Conservation (phyloP, 148 eudicot genomes). For the Dysphania ambrosioides region DNA sequence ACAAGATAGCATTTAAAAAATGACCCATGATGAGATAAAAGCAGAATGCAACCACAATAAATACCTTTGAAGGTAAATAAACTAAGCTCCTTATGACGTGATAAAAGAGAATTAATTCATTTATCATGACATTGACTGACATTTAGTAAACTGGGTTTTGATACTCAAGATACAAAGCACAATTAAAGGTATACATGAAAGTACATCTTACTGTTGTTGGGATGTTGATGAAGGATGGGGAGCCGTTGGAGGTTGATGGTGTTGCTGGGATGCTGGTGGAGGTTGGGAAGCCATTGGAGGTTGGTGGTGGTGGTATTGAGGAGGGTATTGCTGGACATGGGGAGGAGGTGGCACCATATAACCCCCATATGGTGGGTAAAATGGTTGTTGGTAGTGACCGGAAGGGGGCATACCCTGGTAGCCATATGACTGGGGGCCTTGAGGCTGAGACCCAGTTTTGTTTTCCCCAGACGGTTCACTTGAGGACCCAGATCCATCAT, state of each 20-base stretch:
- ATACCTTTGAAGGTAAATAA: no score
- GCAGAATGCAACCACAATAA: no score
- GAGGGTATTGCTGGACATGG: constrained; percentile 66
- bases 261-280: constrained; percentile 26
- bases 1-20: no score
- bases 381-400: constrained; percentile 64
- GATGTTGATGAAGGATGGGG: no score
- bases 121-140: no score
- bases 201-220: no score
- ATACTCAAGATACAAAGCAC: no score
- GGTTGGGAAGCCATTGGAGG: constrained; percentile 27
- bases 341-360: constrained; percentile 62
- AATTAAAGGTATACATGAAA: no score
- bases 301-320: constrained; percentile 34
- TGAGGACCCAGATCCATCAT: constrained; percentile 54
- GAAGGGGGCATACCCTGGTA: constrained; percentile 55
- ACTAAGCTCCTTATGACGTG: no score
- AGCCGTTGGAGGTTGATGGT: not conserved
- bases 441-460: constrained; percentile 42
- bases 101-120: no score
- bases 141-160: no score
- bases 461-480: constrained; percentile 43
- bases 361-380: constrained; percentile 71
- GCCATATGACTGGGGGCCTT: constrained; percentile 40
- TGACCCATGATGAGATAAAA: no score